A percentile compares a stretch with the other conserved stretches of the same genome.
These are phyloP conservation scores for Cladosporium oxysporum DNA, from an alignment of 2,329 filamentous ascomycete genomes.

Conservation along the genomic window DNA sequence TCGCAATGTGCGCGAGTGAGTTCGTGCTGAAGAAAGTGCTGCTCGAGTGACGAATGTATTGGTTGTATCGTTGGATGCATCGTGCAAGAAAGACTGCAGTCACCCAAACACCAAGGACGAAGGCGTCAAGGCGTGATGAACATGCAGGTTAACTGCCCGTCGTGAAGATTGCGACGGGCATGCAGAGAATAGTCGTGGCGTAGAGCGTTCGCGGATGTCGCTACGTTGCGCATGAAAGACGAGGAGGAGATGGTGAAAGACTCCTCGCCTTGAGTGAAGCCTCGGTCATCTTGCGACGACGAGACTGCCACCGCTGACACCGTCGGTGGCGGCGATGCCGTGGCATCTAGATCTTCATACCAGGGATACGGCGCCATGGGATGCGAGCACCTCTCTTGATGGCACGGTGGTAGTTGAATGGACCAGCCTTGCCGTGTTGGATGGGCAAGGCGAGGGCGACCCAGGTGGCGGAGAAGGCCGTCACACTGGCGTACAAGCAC, in stretches of 20 bases:
- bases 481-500: slow-evolving; percentile 35
- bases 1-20: background rate
- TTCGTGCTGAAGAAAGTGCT: background rate
- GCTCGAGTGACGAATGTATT: slow-evolving; percentile 18
- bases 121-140: background rate
- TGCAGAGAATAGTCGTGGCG: slow-evolving; percentile 14
- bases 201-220: slow-evolving; percentile 19
- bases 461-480: slow-evolving; percentile 35
- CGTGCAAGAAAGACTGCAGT: slow-evolving; percentile 7
- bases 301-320: slow-evolving; percentile 21
- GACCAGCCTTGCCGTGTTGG: slow-evolving; percentile 34
- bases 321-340: slow-evolving; percentile 14
- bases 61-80: slow-evolving; percentile 15
- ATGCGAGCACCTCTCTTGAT: slow-evolving; percentile 31
- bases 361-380: slow-evolving; percentile 37
- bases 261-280: slow-evolving; percentile 15
- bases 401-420: slow-evolving; percentile 37
- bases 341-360: slow-evolving; percentile 20
- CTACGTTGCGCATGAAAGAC: slow-evolving; percentile 17
- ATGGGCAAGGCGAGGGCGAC: slow-evolving; percentile 33
- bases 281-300: slow-evolving; percentile 18
- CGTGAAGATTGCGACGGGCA: slow-evolving; percentile 4
- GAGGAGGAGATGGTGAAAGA: slow-evolving; percentile 14
- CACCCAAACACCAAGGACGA: background rate
- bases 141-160: background rate